phyloP scores from a whole-genome alignment of 441 rosid genomes.

The Adansonia gregorii region DNA sequence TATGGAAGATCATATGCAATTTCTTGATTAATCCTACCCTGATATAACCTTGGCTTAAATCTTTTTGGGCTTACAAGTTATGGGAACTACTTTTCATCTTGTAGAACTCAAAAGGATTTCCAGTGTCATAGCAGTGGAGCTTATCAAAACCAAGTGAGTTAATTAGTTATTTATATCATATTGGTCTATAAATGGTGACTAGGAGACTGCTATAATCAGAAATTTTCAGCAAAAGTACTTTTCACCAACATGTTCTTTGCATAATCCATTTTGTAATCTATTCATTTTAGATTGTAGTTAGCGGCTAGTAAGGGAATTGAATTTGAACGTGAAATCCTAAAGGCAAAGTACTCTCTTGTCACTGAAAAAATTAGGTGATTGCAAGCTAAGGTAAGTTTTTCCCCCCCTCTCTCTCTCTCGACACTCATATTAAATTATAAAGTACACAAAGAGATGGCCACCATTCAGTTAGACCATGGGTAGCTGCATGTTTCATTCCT shows the following conservation, averaged over 20 bases:
- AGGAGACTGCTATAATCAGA: background rate
- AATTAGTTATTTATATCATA: constrained; percentile 14
- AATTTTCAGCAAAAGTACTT: constrained; percentile 10
- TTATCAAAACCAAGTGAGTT: constrained; percentile 56
- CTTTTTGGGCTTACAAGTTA: constrained; percentile 18
- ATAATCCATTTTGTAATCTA: constrained; percentile 26
- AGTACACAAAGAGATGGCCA: background rate
- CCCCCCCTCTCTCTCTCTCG: background rate
- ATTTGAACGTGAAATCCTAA: constrained; percentile 75
- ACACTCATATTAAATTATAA: constrained; percentile 4
- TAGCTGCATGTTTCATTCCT: background rate
- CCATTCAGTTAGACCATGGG: background rate
- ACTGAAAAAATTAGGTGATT: constrained; percentile 65
- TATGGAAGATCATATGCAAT: background rate
- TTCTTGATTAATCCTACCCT: constrained; percentile 4
- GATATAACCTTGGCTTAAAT: constrained; percentile 2
- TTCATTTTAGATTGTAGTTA: constrained; percentile 47
- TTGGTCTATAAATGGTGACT: constrained; percentile 7
- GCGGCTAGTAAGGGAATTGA: constrained; percentile 68
- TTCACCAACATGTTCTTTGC: constrained; percentile 7
- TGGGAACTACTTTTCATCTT: constrained; percentile 33
- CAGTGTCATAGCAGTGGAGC: constrained; percentile 47
- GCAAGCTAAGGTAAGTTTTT: constrained; percentile 73
- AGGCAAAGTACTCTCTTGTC: constrained; percentile 71
- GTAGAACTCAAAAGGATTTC: constrained; percentile 64